Conservation (phyloP, 805 yeast species). For the Metschnikowia arizonensis region DNA sequence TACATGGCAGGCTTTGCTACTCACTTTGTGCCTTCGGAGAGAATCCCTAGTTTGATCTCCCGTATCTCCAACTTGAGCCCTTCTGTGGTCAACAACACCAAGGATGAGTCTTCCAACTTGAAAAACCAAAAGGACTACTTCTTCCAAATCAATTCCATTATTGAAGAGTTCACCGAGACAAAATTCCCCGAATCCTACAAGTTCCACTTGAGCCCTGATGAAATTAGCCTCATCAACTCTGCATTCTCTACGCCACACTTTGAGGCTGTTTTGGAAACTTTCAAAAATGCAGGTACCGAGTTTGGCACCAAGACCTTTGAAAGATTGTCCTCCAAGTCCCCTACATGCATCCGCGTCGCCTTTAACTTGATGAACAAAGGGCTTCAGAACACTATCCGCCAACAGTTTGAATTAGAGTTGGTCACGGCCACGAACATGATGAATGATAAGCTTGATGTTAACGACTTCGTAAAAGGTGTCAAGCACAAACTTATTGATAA, state of each 20-base stretch:
- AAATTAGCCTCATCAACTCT: conserved; percentile 60
- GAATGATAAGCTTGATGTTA: conserved; percentile 48
- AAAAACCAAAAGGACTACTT: conserved; percentile 37
- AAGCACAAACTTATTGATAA: conserved; percentile 61
- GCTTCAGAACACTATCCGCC: conserved; percentile 50
- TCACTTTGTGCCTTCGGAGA: conserved; percentile 72
- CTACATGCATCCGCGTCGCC: conserved; percentile 72
- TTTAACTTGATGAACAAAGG: conserved; percentile 65
- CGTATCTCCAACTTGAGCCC: conserved; percentile 63
- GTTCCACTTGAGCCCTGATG: conserved; percentile 52
- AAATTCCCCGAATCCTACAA: conserved; percentile 60
- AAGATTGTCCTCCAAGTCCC: conserved; percentile 63
- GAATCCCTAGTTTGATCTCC: conserved; percentile 56
- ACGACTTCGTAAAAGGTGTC: conserved; percentile 67
- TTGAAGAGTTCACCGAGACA: conserved; percentile 69
- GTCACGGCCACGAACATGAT: conserved; percentile 68
- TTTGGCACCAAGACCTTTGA: conserved; percentile 61
- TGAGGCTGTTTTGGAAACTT: conserved; percentile 52
- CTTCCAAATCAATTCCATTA: conserved; percentile 61
- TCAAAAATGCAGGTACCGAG: conserved; percentile 51
- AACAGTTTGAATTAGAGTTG: conserved; percentile 71
- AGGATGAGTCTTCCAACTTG: conserved; percentile 19
- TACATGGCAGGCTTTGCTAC: conserved; percentile 83
- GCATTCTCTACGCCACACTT: conserved; percentile 56
- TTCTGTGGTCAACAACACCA: conserved; percentile 31